Percentiles rank a stretch among this genome's conserved stretches.
Evolutionary conservation across 305 asterid species (phyloP).

Genomic region (Solanum hybrid): DNA sequence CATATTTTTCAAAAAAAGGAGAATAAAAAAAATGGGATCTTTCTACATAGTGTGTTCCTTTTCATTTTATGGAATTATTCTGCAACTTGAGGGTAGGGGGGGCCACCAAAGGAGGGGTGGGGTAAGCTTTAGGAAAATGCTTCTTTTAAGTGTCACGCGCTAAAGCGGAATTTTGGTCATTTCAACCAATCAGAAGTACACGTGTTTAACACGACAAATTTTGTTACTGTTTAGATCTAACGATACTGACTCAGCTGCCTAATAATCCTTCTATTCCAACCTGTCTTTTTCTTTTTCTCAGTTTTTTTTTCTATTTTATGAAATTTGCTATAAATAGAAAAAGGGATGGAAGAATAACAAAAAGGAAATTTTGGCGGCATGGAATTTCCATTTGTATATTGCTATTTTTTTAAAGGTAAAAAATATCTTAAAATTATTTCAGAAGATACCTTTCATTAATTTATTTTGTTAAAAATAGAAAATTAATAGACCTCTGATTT

Average conservation of each 20-base stretch:
- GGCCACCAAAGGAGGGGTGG: not conserved
- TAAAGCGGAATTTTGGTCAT: not conserved
- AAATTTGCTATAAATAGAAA: not conserved
- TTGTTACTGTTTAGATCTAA: not conserved
- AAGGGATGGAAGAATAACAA: not conserved
- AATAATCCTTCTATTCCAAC: not conserved
- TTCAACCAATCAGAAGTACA: not conserved
- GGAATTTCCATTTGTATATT: not conserved
- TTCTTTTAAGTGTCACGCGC: not conserved
- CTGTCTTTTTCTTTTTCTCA: not conserved
- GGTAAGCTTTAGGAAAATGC: not conserved
- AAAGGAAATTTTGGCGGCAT: not conserved
- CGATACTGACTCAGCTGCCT: not conserved
- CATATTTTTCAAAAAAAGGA: not conserved
- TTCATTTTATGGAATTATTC: not conserved
- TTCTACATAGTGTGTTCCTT: not conserved
- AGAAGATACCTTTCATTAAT: not conserved
- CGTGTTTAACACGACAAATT: not conserved
- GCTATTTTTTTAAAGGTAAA: not conserved
- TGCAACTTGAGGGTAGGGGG: not conserved
- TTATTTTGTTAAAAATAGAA: not conserved
- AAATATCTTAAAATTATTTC: not conserved
- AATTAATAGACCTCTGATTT: not conserved
- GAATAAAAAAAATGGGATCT: not conserved
- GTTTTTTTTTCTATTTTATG: not conserved